Percentiles rank a stretch among this genome's conserved stretches.
These are phyloP conservation scores for Apium graveolens DNA, from an alignment of 129 eudicot genomes.

Conservation along the genomic window DNA sequence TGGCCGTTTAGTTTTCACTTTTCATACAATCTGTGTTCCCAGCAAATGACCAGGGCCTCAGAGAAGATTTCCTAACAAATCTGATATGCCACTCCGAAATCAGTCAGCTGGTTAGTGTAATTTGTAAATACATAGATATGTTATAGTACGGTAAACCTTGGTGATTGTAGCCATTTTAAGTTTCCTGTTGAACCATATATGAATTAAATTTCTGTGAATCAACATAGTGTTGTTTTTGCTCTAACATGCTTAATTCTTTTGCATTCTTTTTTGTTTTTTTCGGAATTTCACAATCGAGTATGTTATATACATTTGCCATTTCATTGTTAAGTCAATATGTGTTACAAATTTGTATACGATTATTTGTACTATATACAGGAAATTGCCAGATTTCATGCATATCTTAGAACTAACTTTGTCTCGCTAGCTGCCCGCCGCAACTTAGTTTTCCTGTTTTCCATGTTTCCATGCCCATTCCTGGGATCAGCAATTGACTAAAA, in stretches of 20 bases:
- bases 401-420: not conserved
- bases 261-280: not conserved
- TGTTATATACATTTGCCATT: not conserved
- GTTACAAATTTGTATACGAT: not conserved
- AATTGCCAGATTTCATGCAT: not conserved
- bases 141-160: not conserved
- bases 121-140: not conserved
- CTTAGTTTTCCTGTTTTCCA: not conserved
- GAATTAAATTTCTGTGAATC: not conserved
- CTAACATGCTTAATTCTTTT: not conserved
- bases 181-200: not conserved
- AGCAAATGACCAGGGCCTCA: not conserved
- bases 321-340: too few relatives aligned
- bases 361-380: not conserved
- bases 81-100: not conserved
- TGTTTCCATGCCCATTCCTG: not conserved
- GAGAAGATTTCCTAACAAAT: not conserved
- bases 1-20: not conserved
- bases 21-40: not conserved
- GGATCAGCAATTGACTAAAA: not conserved
- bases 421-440: not conserved
- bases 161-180: not conserved
- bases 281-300: not conserved
- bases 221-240: not conserved
- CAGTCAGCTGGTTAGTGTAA: not conserved